These are phyloP conservation scores for Hericium erinaceus DNA, from an alignment of 768 basidiomycete genomes.

Conservation along the genomic window DNA sequence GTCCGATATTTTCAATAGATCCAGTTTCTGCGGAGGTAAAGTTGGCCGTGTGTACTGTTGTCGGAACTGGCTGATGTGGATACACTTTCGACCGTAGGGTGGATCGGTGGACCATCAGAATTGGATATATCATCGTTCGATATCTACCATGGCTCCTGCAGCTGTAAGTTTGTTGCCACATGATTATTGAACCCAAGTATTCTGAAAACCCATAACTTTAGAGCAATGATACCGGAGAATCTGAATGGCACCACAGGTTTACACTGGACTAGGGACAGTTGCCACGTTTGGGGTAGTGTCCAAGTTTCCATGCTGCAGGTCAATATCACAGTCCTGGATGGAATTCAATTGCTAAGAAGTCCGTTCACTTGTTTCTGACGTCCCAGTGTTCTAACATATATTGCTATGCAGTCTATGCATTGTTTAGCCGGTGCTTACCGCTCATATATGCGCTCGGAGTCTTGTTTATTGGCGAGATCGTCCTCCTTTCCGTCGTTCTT, in stretches of 20 bases:
- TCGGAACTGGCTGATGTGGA: too few species aligned
- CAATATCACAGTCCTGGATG: slow-evolving; percentile 18
- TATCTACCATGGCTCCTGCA: background rate
- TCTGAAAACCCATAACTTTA: background rate
- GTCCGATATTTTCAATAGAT: background rate
- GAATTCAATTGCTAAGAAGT: slow-evolving; percentile 19
- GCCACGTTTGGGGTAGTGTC: slow-evolving; percentile 14
- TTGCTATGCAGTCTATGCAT: slow-evolving; percentile 15
- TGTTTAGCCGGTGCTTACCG: slow-evolving; percentile 10
- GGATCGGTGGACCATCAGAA: background rate
- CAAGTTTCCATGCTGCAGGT: slow-evolving; percentile 16
- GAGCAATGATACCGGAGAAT: slow-evolving; percentile 16
- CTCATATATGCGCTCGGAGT: slow-evolving; percentile 9
- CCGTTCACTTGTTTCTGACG: background rate
- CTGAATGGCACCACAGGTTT: slow-evolving; percentile 16
- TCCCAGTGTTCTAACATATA: background rate
- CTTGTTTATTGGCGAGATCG: slow-evolving; percentile 6
- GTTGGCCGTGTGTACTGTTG: too few species aligned
- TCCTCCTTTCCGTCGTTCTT: background rate
- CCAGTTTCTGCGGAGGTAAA: background rate
- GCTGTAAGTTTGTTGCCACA: background rate
- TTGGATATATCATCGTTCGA: background rate
- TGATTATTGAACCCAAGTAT: too few species aligned
- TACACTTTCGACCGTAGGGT: too few species aligned
- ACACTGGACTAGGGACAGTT: slow-evolving; percentile 9